Percentiles rank a stretch among this genome's conserved stretches.
These are phyloP conservation scores for Linum lewisii DNA, from an alignment of 345 rosid genomes.

Conservation along the genomic window DNA sequence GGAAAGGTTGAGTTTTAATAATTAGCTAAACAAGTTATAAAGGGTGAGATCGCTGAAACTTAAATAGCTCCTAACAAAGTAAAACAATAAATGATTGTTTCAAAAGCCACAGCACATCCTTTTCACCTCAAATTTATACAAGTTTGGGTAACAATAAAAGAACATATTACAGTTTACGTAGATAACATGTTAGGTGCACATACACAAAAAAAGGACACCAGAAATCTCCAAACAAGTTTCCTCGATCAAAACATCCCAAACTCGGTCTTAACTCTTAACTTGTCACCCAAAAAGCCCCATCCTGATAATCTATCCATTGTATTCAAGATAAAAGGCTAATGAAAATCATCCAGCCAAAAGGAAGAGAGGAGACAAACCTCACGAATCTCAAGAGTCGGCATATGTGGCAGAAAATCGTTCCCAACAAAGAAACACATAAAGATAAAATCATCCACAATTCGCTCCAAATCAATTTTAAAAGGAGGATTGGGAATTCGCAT, in stretches of 20 bases:
- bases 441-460: constrained; percentile 85
- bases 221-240: neutral
- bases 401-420: constrained; percentile 94
- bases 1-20: neutral
- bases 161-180: neutral
- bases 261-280: too few relatives aligned
- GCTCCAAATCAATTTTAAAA: constrained; percentile 47
- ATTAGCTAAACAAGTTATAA: neutral
- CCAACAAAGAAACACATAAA: constrained; percentile 98
- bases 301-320: neutral
- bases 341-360: neutral
- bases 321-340: neutral
- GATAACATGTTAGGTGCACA: neutral
- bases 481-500: constrained; percentile 47
- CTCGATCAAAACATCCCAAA: neutral
- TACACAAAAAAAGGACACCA: neutral
- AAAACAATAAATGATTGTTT: too few relatives aligned
- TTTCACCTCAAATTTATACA: neutral
- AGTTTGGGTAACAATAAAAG: neutral
- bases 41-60: neutral
- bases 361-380: constrained; percentile 48
- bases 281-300: neutral
- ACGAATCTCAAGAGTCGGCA: constrained; percentile 95
- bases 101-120: neutral
- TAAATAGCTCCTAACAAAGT: neutral